Conservation (phyloP, 345 rosid species). For the Gynandropsis gynandra region DNA sequence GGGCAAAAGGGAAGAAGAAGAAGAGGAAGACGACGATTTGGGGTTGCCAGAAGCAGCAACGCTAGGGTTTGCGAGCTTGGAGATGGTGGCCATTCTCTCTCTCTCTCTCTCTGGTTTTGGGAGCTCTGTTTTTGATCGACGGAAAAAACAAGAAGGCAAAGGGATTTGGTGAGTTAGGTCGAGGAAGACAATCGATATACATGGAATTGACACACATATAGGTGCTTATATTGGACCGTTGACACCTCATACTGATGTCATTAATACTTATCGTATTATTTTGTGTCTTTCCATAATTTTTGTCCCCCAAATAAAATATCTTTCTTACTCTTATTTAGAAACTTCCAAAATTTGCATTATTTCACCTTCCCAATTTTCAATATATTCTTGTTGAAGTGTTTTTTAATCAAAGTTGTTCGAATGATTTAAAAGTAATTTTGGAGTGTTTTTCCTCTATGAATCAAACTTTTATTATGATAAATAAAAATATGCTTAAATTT, state of each 20-base stretch:
- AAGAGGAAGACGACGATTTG: slow-evolving; percentile 31
- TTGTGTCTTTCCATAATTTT: background rate
- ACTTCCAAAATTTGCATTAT: background rate
- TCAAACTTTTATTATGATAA: too few species aligned
- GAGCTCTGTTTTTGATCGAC: slow-evolving; percentile 22
- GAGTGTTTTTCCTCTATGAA: too few species aligned
- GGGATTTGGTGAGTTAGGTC: slow-evolving; percentile 32
- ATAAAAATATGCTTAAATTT: too few species aligned
- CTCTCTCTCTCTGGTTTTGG: background rate
- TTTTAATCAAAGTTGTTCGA: too few species aligned
- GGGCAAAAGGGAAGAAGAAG: slow-evolving; percentile 37
- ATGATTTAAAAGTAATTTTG: too few species aligned
- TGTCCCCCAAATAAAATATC: too few species aligned
- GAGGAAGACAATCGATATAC: slow-evolving; percentile 12
- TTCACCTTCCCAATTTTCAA: too few species aligned
- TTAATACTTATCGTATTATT: background rate
- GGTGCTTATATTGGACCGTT: slow-evolving; percentile 16
- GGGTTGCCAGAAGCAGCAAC: slow-evolving; percentile 28
- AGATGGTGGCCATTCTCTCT: slow-evolving; percentile 60
- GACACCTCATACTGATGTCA: slow-evolving; percentile 3
- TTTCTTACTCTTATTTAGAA: too few species aligned
- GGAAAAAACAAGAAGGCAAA: slow-evolving; percentile 15
- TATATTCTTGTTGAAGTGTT: too few species aligned
- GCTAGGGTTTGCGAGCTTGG: slow-evolving; percentile 50
- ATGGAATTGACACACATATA: background rate